phyloP scores from a whole-genome alignment of 106 monocot species.

The Phalaenopsis aphrodite region DNA sequence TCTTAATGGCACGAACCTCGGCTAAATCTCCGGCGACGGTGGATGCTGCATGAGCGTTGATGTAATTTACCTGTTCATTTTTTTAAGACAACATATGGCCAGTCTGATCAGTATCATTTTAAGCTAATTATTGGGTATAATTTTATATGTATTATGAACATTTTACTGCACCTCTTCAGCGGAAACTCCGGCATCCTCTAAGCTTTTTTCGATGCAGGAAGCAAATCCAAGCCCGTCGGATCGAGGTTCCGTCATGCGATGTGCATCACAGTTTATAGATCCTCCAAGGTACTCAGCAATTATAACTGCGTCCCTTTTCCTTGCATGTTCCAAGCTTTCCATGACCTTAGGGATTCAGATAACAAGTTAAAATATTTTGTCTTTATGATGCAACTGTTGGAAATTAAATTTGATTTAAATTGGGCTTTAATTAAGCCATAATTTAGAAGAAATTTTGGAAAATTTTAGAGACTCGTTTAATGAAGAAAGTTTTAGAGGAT shows the following conservation, averaged over 20 bases:
- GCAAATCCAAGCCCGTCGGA: constrained; percentile 55
- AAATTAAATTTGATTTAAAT: too few relatives aligned
- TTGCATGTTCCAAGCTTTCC: constrained; percentile 68
- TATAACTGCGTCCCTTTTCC: constrained; percentile 39
- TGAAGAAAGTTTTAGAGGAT: too few relatives aligned
- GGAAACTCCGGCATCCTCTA: constrained; percentile 46
- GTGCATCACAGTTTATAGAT: constrained; percentile 54
- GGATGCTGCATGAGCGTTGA: constrained; percentile 56
- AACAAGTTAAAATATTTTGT: too few relatives aligned
- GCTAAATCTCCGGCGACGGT: constrained; percentile 47
- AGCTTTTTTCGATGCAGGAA: constrained; percentile 39
- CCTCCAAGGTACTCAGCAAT: constrained; percentile 61
- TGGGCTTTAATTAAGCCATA: too few relatives aligned
- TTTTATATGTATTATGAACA: too few relatives aligned
- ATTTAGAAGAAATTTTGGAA: too few relatives aligned
- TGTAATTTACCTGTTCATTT: constrained; percentile 37
- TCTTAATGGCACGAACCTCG: constrained; percentile 49
- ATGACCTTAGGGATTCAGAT: constrained; percentile 21
- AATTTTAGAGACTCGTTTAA: too few relatives aligned
- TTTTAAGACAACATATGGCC: neutral
- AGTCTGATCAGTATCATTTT: too few relatives aligned
- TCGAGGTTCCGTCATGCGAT: constrained; percentile 62
- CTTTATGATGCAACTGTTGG: too few relatives aligned
- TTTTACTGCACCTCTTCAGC: constrained; percentile 35
- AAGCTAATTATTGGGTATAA: too few relatives aligned